phyloP scores from a whole-genome alignment of 2,329 filamentous ascomycete genomes.

The Purpureocillium takamizusanense region DNA sequence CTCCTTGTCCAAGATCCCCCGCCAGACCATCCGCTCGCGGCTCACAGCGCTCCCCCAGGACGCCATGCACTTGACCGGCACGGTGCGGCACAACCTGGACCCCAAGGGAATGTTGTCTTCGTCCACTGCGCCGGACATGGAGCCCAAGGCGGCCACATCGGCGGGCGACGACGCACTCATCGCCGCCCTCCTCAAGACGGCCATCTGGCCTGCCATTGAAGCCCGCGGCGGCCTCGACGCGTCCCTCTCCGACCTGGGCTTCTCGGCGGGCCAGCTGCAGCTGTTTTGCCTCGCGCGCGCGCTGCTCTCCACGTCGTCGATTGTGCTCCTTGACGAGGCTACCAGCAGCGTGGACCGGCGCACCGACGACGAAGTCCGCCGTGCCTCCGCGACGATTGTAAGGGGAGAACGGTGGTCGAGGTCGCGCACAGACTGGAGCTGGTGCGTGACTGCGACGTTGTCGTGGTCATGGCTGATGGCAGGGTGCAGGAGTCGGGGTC shows the following conservation, averaged over 20 bases:
- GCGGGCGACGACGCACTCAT: conserved; percentile 20
- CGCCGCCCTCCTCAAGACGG: conserved; percentile 26
- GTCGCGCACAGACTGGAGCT: conserved; percentile 20
- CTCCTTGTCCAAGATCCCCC: conserved; percentile 29
- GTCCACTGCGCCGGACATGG: no score
- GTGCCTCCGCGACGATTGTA: conserved; percentile 9
- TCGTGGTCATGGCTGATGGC: conserved; percentile 18
- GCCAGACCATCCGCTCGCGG: conserved; percentile 30
- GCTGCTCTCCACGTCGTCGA: conserved; percentile 19
- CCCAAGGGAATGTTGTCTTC: conserved; percentile 17
- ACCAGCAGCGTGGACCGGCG: conserved; percentile 20
- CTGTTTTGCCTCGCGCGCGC: conserved; percentile 39
- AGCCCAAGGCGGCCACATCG: conserved; percentile 21
- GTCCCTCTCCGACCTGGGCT: conserved; percentile 18
- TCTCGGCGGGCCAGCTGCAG: conserved; percentile 37
- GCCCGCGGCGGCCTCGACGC: conserved; percentile 10
- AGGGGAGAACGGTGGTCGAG: conserved; percentile 16
- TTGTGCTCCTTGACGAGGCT: conserved; percentile 21
- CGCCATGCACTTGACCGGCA: conserved; percentile 33
- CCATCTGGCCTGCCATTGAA: conserved; percentile 29
- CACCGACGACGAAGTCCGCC: conserved; percentile 17
- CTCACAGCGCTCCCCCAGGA: conserved; percentile 41
- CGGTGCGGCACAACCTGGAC: conserved; percentile 37
- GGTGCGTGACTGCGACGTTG: conserved; percentile 15
- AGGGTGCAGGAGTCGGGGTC: conserved; percentile 15